Percentiles rank a stretch among this genome's conserved stretches.
phyloP scores from a whole-genome alignment of 495 filamentous ascomycete species.

The Xylaria cubensis region DNA sequence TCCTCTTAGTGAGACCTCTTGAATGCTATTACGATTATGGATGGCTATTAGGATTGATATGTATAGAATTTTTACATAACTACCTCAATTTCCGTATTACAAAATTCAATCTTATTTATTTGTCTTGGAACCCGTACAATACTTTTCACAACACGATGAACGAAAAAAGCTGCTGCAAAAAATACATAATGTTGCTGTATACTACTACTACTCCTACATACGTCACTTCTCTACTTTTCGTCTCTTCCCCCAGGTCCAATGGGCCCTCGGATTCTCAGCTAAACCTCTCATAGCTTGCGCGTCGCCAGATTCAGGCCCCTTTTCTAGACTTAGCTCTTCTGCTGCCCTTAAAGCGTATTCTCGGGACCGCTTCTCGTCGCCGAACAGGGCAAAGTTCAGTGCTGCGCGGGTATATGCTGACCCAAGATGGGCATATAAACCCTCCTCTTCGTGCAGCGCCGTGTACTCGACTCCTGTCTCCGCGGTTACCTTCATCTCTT shows the following conservation, averaged over 20 bases:
- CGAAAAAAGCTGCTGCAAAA: too few relatives aligned
- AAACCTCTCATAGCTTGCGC: slow-evolving; percentile 45
- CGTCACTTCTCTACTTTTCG: slow-evolving; percentile 19
- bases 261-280: slow-evolving; percentile 40
- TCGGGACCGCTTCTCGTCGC: slow-evolving; percentile 42
- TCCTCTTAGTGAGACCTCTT: too few relatives aligned
- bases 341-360: slow-evolving; percentile 44
- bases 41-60: too few relatives aligned
- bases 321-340: slow-evolving; percentile 46
- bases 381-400: slow-evolving; percentile 51
- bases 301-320: slow-evolving; percentile 39
- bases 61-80: too few relatives aligned
- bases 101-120: too few relatives aligned
- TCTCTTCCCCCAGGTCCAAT: slow-evolving; percentile 43
- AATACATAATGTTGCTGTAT: too few relatives aligned
- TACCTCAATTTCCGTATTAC: too few relatives aligned
- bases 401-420: slow-evolving; percentile 50
- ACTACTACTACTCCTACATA: background rate
- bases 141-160: too few relatives aligned
- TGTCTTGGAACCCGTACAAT: too few relatives aligned
- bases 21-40: too few relatives aligned
- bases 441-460: slow-evolving; percentile 44
- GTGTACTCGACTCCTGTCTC: slow-evolving; percentile 44
- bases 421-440: slow-evolving; percentile 45
- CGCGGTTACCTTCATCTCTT: slow-evolving; percentile 37